Evolutionary conservation across 495 filamentous ascomycete genomes (phyloP).

Genomic region (Neurospora pannonica): DNA sequence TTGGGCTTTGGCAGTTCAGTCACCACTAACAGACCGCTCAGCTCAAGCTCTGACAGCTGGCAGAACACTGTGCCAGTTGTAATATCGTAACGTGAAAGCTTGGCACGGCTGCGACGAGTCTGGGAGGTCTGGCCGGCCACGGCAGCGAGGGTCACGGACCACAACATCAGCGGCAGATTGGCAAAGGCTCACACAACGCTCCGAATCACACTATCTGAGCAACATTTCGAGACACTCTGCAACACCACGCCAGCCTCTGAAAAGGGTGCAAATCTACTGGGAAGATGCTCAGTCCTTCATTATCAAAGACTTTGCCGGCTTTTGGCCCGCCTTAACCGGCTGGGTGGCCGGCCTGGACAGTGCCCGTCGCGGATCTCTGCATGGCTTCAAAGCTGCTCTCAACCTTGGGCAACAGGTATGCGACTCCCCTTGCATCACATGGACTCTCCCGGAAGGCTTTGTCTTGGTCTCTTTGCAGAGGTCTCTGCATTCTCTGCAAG

Average conservation of each 20-base stretch:
- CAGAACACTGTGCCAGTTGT: neutral
- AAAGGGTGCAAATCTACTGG: constrained; percentile 2
- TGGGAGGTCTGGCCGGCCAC: neutral
- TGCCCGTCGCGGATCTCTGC: constrained; percentile 1
- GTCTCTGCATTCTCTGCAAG: neutral
- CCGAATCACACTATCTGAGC: constrained; percentile 8
- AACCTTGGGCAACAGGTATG: constrained; percentile 6
- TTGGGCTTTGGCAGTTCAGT: neutral
- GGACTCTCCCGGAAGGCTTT: neutral
- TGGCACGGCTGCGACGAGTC: neutral
- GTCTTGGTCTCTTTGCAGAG: constrained; percentile 1
- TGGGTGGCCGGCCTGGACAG: constrained; percentile 3
- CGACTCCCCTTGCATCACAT: constrained; percentile 5
- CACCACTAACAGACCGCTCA: neutral
- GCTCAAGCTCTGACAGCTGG: neutral
- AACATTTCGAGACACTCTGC: constrained; percentile 2
- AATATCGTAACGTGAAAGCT: neutral
- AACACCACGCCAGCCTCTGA: constrained; percentile 8
- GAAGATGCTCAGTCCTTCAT: constrained; percentile 4
- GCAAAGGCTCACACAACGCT: neutral
- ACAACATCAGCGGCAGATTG: constrained; percentile 5
- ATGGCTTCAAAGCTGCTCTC: neutral
- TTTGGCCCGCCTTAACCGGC: constrained; percentile 6
- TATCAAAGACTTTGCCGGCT: constrained; percentile 2
- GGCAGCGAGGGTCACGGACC: neutral